Base-by-base conservation (phyloP, 805 yeast genomes). In the Yamadazyma tumulicola region DNA sequence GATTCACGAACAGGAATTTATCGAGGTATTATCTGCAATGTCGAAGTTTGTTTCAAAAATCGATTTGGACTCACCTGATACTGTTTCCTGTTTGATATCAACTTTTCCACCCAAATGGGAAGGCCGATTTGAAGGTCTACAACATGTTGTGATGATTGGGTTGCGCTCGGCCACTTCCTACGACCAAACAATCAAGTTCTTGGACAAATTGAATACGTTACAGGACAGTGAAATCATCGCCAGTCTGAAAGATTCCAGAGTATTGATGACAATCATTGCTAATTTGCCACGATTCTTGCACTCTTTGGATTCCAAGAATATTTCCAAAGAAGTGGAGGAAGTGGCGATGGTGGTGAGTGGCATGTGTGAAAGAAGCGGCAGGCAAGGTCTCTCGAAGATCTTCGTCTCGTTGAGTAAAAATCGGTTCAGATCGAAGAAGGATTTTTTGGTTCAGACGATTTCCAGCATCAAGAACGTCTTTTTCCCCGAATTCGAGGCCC, bases 31-130 rank as follows among this genome's bases (percentile, higher is more conserved):
- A 18, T 83, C 95, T 0, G 79, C 93, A 4, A 62, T 91, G 48
- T 76, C 85, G 19, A 88, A 86, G 48, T 82, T 89, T 48, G 75
- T 93, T 8, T 78, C 89, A 2, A 91, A 88, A 51, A 85, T 91
- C 49, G 96, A 87, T 52, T 62, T 87, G 33, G 88, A 84, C 43
- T 79, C 95, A 0, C 84, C 81, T 0, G 95, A 85, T 36, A 85
- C 95, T 0, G 91, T 88, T 1, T 77, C 82, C 16, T 81, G 94
- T 55, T 68, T 89, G 39, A 76, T 85, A 12, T 75, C 93, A 0
- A 84, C 93, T 0, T 93, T 89, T 53, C 99, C 99, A 0, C 79
- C 93, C 0, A 82, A 85, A 38, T 93, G 97, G 98, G 96, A 89
- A 52, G 96, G 97, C 1, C 74, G 79, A 37, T 93, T 88, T 56